Evolutionary conservation across 2,329 filamentous ascomycete species (phyloP), one percentile per base, ranked within the genome.

Genomic region (Aspergillus ochraceus): DNA sequence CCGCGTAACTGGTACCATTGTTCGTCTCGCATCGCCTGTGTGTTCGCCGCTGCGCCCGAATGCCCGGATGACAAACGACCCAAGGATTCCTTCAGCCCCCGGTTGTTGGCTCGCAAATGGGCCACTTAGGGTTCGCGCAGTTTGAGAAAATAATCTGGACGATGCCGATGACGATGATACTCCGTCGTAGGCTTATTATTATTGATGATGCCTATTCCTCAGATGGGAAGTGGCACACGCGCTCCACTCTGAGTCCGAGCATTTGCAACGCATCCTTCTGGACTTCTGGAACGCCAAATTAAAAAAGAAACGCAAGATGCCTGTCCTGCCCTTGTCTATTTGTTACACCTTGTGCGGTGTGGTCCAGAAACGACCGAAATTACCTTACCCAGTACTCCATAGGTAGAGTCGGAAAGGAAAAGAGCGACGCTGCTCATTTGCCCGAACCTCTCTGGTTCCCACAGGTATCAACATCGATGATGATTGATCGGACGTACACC

Each of bases 211-310:
- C n/a, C 51, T 55, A 54, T 58, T 58, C 52, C 36, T 55, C 46
- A 52, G 55, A 19, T 47, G 46, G 50, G 56, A 52, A 60, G 45
- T 55, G 46, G 39, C 51, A 57, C 58, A 56, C 54, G 30, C 54
- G 51, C 59, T 60, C 59, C 59, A 59, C 60, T 54, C 52, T n/a
- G 19, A 47, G 45, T 54, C 52, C 17, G 19, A 47, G 45, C 24
- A 47, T 8, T 47, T 49, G 36, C 36, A 42, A n/a, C 29, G 45
- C 39, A 47, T 42, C 49, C 32, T 49, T 54, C 56, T 49, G 36
- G 51, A 61, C 42, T 63, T 63, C 58, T 63, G 61, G 61, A 63
- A 63, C 61, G 56, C 52, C 49, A 26, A 39, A 49, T 24, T 11
- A 49, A 49, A 51, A 22, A 47, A 24, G 19, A 47, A 47, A 47